Base-by-base conservation (phyloP, 805 yeast genomes). In the Myxozyma kluyveri region DNA sequence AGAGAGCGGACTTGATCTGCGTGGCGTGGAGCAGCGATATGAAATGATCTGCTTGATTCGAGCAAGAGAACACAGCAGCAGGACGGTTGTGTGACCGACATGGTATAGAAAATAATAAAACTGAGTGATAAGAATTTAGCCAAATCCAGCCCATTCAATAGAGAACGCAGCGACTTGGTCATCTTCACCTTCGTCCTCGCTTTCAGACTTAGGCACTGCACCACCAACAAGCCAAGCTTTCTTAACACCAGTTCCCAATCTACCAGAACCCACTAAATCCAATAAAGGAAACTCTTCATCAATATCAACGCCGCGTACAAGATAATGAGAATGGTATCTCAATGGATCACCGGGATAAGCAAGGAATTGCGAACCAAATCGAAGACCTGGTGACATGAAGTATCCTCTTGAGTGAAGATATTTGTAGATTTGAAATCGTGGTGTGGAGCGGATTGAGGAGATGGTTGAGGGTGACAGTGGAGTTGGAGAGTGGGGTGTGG, bases 111-210 rank as follows among this genome's bases (percentile, higher is more conserved):
- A n/a, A n/a, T n/a, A n/a, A n/a, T n/a, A n/a, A n/a, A n/a, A n/a
- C n/a, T n/a, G n/a, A n/a, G n/a, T n/a, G n/a, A n/a, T n/a, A n/a
- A n/a, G n/a, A n/a, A n/a, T n/a, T 56, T 67, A 88, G 51, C 96
- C 97, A 71, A 91, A 91, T 0, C 96, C 97, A 0, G 98, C 89
- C 99, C 99, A 91, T 69, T 91, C 96, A 1, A 91, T 72, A 4
- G 96, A 84, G 64, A 80, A 91, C 17, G 77, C 42, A 69, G 71
- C 33, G 33, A 29, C 14, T 71, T 69, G 42, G 61, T 69, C 65
- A 4, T 64, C 58, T 1, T 54, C 65, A 17, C 51, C 59, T 2
- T 60, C 60, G 6, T 59, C 53, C 1, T 55, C 47, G 26, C 10
- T 21, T 12, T 36, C 18, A 19, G 29, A 43, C 19, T 21, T n/a